Conservation (phyloP, 2,329 filamentous ascomycete genomes). For the Hymenoscyphus occultus region DNA sequence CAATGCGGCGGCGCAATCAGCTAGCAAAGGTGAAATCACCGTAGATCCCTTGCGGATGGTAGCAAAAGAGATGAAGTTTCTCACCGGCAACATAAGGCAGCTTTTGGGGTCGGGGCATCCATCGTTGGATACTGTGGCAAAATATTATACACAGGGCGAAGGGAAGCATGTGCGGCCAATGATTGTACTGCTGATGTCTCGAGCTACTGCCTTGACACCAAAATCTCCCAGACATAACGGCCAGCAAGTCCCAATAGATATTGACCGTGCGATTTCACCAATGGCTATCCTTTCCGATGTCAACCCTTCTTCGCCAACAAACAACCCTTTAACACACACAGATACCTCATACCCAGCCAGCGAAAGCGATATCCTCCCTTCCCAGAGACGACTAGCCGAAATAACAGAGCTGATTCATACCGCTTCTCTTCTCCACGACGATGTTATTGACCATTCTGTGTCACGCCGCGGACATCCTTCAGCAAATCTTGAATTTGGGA, state of each 20-base stretch:
- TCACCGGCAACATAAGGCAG: conserved; percentile 90
- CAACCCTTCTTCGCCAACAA: conserved; percentile 64
- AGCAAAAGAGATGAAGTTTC: conserved; percentile 93
- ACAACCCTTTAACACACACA: conserved; percentile 48
- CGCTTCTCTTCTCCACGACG: conserved; percentile 92
- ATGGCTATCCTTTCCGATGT: conserved; percentile 68
- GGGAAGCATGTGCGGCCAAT: conserved; percentile 95
- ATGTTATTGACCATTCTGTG: conserved; percentile 92
- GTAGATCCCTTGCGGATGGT: conserved; percentile 88
- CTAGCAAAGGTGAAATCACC: conserved; percentile 63
- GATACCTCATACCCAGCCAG: conserved; percentile 35
- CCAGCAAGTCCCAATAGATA: conserved; percentile 37
- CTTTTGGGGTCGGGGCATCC: conserved; percentile 93
- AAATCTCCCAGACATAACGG: conserved; percentile 49
- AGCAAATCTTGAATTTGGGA: conserved; percentile 93
- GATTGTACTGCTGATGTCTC: conserved; percentile 93
- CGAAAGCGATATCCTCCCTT: conserved; percentile 76
- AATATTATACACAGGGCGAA: conserved; percentile 96
- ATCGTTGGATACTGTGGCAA: conserved; percentile 88
- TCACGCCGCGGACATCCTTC: conserved; percentile 80
- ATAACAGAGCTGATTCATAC: conserved; percentile 98
- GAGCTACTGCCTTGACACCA: conserved; percentile 80
- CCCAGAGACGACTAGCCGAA: conserved; percentile 87
- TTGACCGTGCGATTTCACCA: conserved; percentile 61
- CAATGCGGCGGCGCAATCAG: conserved; percentile 57